Evolutionary conservation across 257 asterid genomes (phyloP).

Genomic region (Ballota nigra): DNA sequence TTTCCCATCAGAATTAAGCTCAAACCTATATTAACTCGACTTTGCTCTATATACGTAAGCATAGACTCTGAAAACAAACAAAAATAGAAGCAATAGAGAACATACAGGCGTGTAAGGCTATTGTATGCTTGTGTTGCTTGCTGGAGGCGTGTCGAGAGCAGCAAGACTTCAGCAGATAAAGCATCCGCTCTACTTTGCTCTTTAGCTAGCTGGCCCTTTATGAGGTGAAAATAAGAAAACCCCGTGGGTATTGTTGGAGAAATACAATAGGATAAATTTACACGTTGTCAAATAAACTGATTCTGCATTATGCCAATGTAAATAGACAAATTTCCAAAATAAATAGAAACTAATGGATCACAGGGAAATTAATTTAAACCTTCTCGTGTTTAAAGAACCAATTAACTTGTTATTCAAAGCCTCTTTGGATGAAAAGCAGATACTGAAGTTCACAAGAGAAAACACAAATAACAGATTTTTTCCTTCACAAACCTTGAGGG

Average conservation of each 20-base stretch:
- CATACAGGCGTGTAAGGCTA: conserved; percentile 80
- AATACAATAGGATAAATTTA: not conserved
- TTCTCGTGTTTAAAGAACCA: not conserved
- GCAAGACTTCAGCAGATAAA: conserved; percentile 74
- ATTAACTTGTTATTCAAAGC: not conserved
- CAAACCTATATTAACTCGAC: not conserved
- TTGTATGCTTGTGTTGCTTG: conserved; percentile 73
- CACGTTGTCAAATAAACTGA: not conserved
- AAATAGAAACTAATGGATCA: not conserved
- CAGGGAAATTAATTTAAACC: not conserved
- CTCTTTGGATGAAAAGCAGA: not conserved
- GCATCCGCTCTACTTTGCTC: conserved; percentile 87
- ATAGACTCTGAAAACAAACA: not conserved
- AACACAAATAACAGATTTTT: not conserved
- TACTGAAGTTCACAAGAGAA: not conserved
- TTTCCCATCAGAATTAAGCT: not conserved
- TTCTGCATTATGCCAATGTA: not conserved
- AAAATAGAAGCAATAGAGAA: conserved; percentile 5
- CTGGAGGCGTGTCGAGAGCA: conserved; percentile 80
- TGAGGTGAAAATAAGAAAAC: conserved; percentile 10
- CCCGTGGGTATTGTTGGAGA: not conserved
- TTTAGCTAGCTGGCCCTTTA: conserved; percentile 63
- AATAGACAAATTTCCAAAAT: conserved; percentile 6
- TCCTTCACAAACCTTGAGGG: conserved; percentile 59
- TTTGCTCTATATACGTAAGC: not conserved